Evolutionary conservation across 306 rosid genomes (phyloP), one percentile per base, ranked within the genome.

Genomic region (Spatholobus suberectus): DNA sequence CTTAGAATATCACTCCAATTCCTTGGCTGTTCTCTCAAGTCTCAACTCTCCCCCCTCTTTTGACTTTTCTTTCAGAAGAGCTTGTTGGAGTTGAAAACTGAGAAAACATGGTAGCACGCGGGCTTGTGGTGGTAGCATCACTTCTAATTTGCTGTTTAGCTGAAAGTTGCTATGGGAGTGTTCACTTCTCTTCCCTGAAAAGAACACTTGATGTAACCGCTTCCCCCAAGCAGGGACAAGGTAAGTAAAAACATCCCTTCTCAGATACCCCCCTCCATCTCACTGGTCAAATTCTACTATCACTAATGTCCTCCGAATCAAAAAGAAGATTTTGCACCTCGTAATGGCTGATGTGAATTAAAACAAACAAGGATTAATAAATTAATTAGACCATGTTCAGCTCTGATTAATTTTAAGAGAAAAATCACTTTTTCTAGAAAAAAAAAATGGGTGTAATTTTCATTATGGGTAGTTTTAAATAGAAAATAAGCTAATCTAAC

Each of bases 131-230:
- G 61, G 75, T 88, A 73, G 85, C 87, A 66, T 87, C 91, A 38
- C 84, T 92, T 81, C 82, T 91, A 76, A 52, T 96, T 20, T 82
- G 77, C 73, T 90, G 84, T 83, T 90, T 92, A 8, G 86, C 89
- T 0, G 82, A 41, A 84, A 70, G 79, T 81, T 92, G 95, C 61
- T 44, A 55, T 73, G 98, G 92, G 29, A 49, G 43, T 3, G 77
- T 75, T 61, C 90, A 80, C 40, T 85, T 96, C 20, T 86, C 98
- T 69, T 71, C 95, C 80, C 79, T 96, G 26, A 84, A 86, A 69
- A 84, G 44, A 52, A 82, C 86, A 82, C 89, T 96, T 14, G 71
- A 29, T 34, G 93, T 96, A 80, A 89, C 97, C 3, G 94, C 95
- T 80, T 90, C 98, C 5, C 89, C 91, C 29, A 89, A 78, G 47